Conservation (phyloP, 2,329 filamentous ascomycete genomes). For the Hymenoscyphus fructigenus region DNA sequence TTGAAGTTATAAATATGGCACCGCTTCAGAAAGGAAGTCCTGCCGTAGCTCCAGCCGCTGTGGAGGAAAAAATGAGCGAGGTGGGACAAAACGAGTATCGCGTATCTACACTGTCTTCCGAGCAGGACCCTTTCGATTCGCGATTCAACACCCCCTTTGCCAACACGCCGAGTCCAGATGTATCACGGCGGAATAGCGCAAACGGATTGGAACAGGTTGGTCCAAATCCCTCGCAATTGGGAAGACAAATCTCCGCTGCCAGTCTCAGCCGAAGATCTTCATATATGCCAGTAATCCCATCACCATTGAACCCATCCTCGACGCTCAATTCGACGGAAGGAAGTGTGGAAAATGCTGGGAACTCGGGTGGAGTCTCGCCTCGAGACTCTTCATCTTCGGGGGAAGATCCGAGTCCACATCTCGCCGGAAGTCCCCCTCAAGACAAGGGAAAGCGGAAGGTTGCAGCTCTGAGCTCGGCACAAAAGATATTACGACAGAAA, state of each 20-base stretch:
- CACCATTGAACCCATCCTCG: slow-evolving; percentile 34
- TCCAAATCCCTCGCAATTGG: slow-evolving; percentile 15
- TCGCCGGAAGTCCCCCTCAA: slow-evolving; percentile 6
- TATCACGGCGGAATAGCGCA: slow-evolving; percentile 11
- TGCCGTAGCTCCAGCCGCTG: slow-evolving; percentile 2
- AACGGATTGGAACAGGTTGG: slow-evolving; percentile 6
- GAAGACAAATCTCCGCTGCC: slow-evolving; percentile 11
- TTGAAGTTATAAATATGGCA: slow-evolving; percentile 5
- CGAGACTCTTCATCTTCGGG: slow-evolving; percentile 24
- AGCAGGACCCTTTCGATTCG: slow-evolving; percentile 18
- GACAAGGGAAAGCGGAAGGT: slow-evolving; percentile 14
- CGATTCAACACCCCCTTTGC: slow-evolving; percentile 12
- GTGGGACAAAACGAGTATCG: slow-evolving; percentile 18
- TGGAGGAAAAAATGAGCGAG: slow-evolving; percentile 8
- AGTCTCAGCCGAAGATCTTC: slow-evolving; percentile 23
- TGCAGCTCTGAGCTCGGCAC: slow-evolving; percentile 19
- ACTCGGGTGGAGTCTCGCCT: slow-evolving; percentile 13
- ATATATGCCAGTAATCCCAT: slow-evolving; percentile 34
- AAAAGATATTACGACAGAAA: slow-evolving; percentile 27
- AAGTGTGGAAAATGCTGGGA: slow-evolving; percentile 16
- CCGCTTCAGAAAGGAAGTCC: slow-evolving; percentile 12
- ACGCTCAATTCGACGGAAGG: slow-evolving; percentile 19
- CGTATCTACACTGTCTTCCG: slow-evolving; percentile 9
- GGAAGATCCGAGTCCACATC: slow-evolving; percentile 14
- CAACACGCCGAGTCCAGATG: not conserved